These are phyloP conservation scores for Vanderwaltozyma verrucispora DNA, from an alignment of 805 yeast genomes.

Conservation along the genomic window DNA sequence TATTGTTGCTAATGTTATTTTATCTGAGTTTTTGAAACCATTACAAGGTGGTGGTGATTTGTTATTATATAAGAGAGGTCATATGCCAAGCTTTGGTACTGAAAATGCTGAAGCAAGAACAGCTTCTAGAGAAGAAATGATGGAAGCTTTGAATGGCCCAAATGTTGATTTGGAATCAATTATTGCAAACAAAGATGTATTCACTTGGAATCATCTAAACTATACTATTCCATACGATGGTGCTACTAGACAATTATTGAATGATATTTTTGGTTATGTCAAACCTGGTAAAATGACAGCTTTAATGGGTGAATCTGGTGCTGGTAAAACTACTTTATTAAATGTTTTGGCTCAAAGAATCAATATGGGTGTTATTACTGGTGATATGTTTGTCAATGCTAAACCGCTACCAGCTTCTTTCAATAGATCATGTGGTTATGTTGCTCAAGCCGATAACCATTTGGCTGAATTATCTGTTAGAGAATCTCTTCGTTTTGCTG, in stretches of 20 bases:
- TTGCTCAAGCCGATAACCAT: slow-evolving; percentile 74
- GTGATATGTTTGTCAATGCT: slow-evolving; percentile 66
- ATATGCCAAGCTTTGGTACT: slow-evolving; percentile 27
- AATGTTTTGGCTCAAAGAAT: slow-evolving; percentile 66
- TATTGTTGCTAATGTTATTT: slow-evolving; percentile 26
- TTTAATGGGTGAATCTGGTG: slow-evolving; percentile 80
- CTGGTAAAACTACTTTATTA: slow-evolving; percentile 72
- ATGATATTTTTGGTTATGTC: slow-evolving; percentile 58
- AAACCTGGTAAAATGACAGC: slow-evolving; percentile 78
- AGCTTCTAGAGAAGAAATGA: slow-evolving; percentile 32
- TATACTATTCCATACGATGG: slow-evolving; percentile 54
- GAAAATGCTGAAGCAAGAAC: slow-evolving; percentile 30
- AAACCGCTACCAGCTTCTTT: slow-evolving; percentile 47
- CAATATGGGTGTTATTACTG: slow-evolving; percentile 59
- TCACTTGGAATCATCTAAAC: slow-evolving; percentile 63
- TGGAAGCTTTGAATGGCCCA: slow-evolving; percentile 27
- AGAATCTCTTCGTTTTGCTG: slow-evolving; percentile 64
- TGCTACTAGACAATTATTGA: slow-evolving; percentile 46
- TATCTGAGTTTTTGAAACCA: slow-evolving; percentile 31
- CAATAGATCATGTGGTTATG: slow-evolving; percentile 71
- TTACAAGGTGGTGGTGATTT: slow-evolving; percentile 33
- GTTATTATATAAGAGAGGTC: slow-evolving; percentile 37
- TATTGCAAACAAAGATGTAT: slow-evolving; percentile 38
- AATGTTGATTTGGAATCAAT: slow-evolving; percentile 25
- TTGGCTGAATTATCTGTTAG: slow-evolving; percentile 59